Evolutionary conservation across 1,139 yeast genomes (phyloP).

Genomic region (Candida anutae): DNA sequence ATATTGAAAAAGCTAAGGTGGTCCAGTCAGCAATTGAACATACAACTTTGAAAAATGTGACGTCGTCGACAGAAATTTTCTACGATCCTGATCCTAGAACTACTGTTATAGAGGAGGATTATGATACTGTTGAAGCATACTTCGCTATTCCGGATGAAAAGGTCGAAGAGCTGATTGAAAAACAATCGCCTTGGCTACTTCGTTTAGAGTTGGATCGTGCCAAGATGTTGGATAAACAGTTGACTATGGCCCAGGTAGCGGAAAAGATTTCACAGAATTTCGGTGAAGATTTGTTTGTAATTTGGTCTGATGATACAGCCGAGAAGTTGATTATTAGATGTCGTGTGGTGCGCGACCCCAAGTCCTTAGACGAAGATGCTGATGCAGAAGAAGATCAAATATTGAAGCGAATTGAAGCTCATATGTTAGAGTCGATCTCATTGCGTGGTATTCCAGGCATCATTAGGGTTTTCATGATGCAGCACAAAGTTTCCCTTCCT

Average conservation of each 20-base stretch:
- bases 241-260: conserved; percentile 98
- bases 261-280: conserved; percentile 90
- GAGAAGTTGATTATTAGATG: conserved; percentile 95
- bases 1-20: conserved; percentile 88
- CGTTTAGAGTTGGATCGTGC: conserved; percentile 98
- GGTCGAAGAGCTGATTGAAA: conserved; percentile 85
- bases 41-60: conserved; percentile 88
- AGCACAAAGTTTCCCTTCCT: conserved; percentile 73
- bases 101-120: conserved; percentile 93
- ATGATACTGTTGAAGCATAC: conserved; percentile 94
- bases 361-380: conserved; percentile 83
- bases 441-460: conserved; percentile 95
- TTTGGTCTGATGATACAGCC: conserved; percentile 99
- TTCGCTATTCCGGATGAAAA: conserved; percentile 97
- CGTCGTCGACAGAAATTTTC: conserved; percentile 94
- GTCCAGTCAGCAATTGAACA: conserved; percentile 97
- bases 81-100: conserved; percentile 98
- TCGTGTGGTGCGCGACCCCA: conserved; percentile 96
- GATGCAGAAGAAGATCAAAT: conserved; percentile 97
- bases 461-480: conserved; percentile 88
- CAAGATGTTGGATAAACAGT: conserved; percentile 94
- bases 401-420: conserved; percentile 89
- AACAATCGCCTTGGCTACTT: conserved; percentile 95
- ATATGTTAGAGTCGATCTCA: conserved; percentile 91
- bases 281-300: conserved; percentile 91